Conservation (phyloP, 2,329 filamentous ascomycete species). For the Ophiostoma sp. region DNA sequence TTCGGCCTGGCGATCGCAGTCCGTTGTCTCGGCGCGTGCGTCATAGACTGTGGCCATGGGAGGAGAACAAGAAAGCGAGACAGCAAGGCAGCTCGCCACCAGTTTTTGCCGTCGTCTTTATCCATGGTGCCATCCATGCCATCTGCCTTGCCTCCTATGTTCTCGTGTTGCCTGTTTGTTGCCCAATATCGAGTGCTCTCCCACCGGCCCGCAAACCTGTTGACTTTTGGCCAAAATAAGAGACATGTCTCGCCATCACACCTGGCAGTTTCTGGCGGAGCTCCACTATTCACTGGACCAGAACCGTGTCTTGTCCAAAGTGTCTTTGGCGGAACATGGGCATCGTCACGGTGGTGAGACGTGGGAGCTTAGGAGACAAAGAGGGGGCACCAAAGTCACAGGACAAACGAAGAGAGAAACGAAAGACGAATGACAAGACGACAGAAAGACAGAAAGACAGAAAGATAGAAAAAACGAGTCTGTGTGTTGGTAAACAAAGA, state of each 20-base stretch:
- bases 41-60: neutral
- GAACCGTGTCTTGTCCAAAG: neutral
- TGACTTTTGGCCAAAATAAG: neutral
- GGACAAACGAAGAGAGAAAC: neutral
- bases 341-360: neutral
- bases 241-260: constrained; percentile 4
- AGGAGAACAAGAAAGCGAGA: neutral
- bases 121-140: too few species aligned
- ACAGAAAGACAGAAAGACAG: neutral
- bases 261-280: neutral
- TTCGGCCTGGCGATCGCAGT: constrained; percentile 11
- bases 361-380: too few species aligned
- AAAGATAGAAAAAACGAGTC: neutral
- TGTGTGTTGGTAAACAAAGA: neutral
- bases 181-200: neutral
- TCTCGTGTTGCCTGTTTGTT: neutral
- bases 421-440: neutral
- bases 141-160: neutral
- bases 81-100: neutral
- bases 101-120: neutral
- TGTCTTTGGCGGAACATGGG: neutral
- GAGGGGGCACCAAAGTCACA: neutral
- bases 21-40: constrained; percentile 17
- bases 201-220: neutral
- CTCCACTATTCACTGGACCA: neutral